Conservation (phyloP, 805 yeast species). For the Pichia membranifaciens region DNA sequence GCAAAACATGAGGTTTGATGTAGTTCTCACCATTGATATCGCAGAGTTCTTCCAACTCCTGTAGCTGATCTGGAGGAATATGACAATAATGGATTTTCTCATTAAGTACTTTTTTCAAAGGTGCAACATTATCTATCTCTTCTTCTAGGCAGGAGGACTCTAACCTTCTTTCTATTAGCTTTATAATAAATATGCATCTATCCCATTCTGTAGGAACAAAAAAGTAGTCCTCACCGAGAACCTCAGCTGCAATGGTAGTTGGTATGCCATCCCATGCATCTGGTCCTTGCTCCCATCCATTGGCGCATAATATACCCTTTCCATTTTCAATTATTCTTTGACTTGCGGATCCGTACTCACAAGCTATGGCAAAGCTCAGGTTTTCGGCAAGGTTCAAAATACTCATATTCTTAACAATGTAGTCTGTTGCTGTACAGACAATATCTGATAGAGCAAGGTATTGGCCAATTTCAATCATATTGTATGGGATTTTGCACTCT, state of each 20-base stretch:
- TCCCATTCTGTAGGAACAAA: constrained; percentile 54
- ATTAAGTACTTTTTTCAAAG: constrained; percentile 34
- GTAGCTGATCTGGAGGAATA: constrained; percentile 42
- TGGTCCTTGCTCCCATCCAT: constrained; percentile 45
- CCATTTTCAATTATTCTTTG: constrained; percentile 41
- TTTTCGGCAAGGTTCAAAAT: constrained; percentile 34
- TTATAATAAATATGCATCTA: constrained; percentile 42
- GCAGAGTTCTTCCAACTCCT: constrained; percentile 35
- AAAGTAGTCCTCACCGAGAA: constrained; percentile 44
- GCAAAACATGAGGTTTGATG: constrained; percentile 35
- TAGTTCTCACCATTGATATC: constrained; percentile 35
- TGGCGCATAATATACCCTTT: constrained; percentile 40
- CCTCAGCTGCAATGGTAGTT: constrained; percentile 34
- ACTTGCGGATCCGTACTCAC: constrained; percentile 43
- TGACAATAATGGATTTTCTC: constrained; percentile 43
- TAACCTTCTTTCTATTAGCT: constrained; percentile 35
- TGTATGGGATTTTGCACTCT: constrained; percentile 33
- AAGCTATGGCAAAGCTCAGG: constrained; percentile 37
- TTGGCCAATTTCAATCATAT: constrained; percentile 45
- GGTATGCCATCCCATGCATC: constrained; percentile 46
- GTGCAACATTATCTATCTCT: constrained; percentile 16
- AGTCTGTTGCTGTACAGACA: constrained; percentile 39
- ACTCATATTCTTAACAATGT: constrained; percentile 31
- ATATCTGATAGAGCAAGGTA: constrained; percentile 42
- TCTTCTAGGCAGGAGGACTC: constrained; percentile 6